These are phyloP conservation scores for Tetradesmus obliquus DNA, from an alignment of 139 green algal species.

Conservation along the genomic window DNA sequence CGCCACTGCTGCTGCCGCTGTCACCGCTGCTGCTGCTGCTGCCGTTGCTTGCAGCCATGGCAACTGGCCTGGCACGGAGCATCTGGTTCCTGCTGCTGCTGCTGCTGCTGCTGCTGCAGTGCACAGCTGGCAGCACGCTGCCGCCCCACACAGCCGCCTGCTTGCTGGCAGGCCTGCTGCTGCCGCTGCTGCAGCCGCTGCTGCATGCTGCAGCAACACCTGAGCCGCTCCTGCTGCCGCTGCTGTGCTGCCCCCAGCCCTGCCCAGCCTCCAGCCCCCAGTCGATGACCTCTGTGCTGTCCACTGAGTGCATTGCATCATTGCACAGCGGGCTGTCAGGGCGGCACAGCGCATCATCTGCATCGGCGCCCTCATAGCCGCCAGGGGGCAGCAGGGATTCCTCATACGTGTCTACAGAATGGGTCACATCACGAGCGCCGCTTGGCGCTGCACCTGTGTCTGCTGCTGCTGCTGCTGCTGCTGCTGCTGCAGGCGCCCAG, in stretches of 20 bases:
- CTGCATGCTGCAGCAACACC: background rate
- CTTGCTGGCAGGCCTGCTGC: background rate
- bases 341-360: background rate
- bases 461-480: background rate
- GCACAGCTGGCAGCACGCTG: background rate
- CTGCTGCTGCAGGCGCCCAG: background rate
- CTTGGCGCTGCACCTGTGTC: conserved; percentile 28
- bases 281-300: background rate
- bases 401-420: conserved; percentile 31
- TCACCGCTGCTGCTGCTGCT: background rate
- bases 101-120: background rate
- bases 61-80: background rate
- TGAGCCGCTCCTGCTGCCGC: background rate
- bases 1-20: background rate
- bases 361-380: background rate
- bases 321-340: background rate
- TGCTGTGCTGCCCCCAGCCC: background rate
- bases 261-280: background rate
- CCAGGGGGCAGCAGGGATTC: background rate
- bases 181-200: background rate
- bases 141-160: background rate
- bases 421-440: background rate
- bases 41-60: background rate
- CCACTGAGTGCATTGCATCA: conserved; percentile 3
- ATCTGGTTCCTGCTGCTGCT: background rate